Evolutionary conservation across 192 early-diverging fungal genomes (phyloP).

Genomic region (Backusella parvicylindrica): DNA sequence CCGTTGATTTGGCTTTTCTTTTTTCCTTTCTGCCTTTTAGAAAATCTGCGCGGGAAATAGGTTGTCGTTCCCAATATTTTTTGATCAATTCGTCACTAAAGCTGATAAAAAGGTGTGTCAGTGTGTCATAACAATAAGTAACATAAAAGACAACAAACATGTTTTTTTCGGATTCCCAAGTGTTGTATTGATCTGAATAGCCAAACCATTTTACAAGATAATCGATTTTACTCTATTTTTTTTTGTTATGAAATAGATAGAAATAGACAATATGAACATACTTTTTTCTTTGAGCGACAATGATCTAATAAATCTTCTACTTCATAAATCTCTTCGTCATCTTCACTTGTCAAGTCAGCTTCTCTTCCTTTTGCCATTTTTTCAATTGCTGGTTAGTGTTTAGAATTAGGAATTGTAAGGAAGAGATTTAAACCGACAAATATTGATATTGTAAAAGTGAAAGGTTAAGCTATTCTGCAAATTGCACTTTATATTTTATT

Average conservation of each 20-base stretch:
- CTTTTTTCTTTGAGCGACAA: neutral
- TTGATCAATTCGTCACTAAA: neutral
- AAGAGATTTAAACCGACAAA: too few species aligned
- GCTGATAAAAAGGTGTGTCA: neutral
- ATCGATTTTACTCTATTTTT: neutral
- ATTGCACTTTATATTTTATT: too few species aligned
- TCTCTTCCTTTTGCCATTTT: too few species aligned
- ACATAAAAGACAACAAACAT: neutral
- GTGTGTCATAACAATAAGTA: neutral
- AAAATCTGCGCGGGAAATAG: neutral
- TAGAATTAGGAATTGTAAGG: too few species aligned
- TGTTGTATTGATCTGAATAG: neutral
- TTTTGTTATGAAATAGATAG: neutral
- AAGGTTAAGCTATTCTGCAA: too few species aligned
- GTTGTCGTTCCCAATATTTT: neutral
- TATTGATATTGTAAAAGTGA: too few species aligned
- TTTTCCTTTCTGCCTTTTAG: neutral
- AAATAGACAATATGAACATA: neutral
- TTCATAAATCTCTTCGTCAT: neutral
- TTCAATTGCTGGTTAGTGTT: neutral
- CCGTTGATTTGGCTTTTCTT: neutral
- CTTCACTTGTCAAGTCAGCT: too few species aligned
- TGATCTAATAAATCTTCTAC: neutral
- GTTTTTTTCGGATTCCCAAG: conserved; percentile 4
- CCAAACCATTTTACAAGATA: neutral